These are phyloP conservation scores for Copromyces sp. DNA, from an alignment of 495 filamentous ascomycete species.

Conservation along the genomic window DNA sequence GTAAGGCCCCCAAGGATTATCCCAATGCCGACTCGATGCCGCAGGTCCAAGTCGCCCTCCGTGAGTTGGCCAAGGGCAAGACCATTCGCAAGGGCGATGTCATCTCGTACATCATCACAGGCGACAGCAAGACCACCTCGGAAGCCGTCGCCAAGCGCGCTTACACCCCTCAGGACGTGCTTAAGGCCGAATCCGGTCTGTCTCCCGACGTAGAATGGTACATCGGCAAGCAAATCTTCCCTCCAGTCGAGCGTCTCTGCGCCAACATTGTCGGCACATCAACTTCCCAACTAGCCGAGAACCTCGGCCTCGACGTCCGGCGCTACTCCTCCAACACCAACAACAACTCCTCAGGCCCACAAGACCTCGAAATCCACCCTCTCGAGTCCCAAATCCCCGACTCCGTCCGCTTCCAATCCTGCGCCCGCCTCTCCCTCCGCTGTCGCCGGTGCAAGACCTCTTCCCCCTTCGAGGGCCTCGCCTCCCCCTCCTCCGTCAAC, in stretches of 20 bases:
- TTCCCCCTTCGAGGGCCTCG: constrained; percentile 66
- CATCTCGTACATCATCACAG: constrained; percentile 89
- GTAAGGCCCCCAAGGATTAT: constrained; percentile 86
- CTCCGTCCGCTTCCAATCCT: constrained; percentile 69
- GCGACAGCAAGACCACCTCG: constrained; percentile 58
- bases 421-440: constrained; percentile 60
- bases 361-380: constrained; percentile 64
- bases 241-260: constrained; percentile 94
- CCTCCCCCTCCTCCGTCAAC: constrained; percentile 32
- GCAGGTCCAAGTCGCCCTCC: constrained; percentile 90
- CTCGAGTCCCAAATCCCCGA: constrained; percentile 93
- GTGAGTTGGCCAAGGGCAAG: constrained; percentile 79
- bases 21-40: constrained; percentile 90
- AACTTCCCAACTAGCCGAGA: constrained; percentile 77
- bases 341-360: constrained; percentile 31
- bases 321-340: constrained; percentile 51
- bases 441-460: constrained; percentile 69
- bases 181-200: constrained; percentile 60
- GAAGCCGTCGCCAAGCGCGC: constrained; percentile 78
- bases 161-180: constrained; percentile 74
- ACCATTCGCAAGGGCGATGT: constrained; percentile 85
- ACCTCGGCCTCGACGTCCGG: constrained; percentile 78
- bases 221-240: constrained; percentile 95
- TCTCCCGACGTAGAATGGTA: constrained; percentile 93
- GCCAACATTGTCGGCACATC: constrained; percentile 91